Evolutionary conservation across 176 grass and related monocot genomes (phyloP).

Genomic region (Calamus simplicifolius): DNA sequence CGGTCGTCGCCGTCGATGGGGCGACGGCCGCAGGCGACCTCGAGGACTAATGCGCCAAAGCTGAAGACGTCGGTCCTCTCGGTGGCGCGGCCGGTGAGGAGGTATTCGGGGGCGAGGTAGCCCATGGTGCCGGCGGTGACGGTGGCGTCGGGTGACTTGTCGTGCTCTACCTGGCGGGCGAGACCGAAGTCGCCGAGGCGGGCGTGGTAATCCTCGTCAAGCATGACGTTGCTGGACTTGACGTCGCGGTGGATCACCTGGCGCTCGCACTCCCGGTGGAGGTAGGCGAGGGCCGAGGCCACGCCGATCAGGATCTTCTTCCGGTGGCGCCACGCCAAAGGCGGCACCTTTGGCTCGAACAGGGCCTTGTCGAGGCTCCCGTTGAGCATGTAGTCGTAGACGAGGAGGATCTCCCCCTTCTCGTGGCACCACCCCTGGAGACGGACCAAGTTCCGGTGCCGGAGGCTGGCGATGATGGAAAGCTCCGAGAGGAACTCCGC

Average conservation of each 20-base stretch:
- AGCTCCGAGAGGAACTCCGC: slow-evolving; percentile 87
- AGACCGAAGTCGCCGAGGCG: slow-evolving; percentile 89
- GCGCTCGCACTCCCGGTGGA: slow-evolving; percentile 83
- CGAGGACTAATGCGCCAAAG: slow-evolving; percentile 65
- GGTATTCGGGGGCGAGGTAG: slow-evolving; percentile 92
- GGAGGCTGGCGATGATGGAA: slow-evolving; percentile 92
- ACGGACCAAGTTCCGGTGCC: slow-evolving; percentile 81
- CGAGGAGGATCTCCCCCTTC: slow-evolving; percentile 82
- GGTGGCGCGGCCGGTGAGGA: slow-evolving; percentile 83
- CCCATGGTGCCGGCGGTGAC: slow-evolving; percentile 87
- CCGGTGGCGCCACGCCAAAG: slow-evolving; percentile 60
- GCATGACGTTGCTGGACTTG: slow-evolving; percentile 98
- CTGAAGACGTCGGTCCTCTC: slow-evolving; percentile 82
- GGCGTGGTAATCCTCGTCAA: slow-evolving; percentile 69
- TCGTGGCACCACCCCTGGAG: slow-evolving; percentile 92
- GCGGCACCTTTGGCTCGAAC: slow-evolving; percentile 35
- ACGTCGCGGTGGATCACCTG: slow-evolving; percentile 98
- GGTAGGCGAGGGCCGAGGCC: slow-evolving; percentile 81
- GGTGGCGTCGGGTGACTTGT: slow-evolving; percentile 67
- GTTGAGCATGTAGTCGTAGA: slow-evolving; percentile 98
- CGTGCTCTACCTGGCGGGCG: slow-evolving; percentile 72
- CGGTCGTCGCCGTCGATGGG: slow-evolving; percentile 44
- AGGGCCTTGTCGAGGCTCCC: slow-evolving; percentile 85
- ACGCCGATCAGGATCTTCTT: slow-evolving; percentile 64
- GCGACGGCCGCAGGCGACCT: slow-evolving; percentile 61